Percentiles rank a stretch among this genome's conserved stretches.
These are phyloP conservation scores for Turnera subulata DNA, from an alignment of 345 rosid species.

Conservation along the genomic window DNA sequence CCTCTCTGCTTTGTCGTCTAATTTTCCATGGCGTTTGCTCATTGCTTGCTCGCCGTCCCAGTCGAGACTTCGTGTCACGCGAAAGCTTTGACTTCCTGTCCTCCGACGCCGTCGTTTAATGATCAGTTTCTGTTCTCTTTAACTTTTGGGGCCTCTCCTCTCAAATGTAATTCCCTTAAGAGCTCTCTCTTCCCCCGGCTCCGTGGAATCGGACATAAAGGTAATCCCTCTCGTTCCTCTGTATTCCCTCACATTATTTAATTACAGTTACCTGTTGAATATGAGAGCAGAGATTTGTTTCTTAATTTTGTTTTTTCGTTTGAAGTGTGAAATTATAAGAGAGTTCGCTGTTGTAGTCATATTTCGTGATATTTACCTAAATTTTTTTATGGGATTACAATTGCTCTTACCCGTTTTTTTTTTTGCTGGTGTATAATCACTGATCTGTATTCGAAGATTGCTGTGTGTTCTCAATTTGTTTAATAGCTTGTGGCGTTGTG, in stretches of 20 bases:
- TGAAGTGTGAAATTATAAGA: too few relatives aligned
- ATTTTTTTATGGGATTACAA: too few relatives aligned
- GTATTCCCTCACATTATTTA: background rate
- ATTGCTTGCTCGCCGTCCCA: conserved; percentile 48
- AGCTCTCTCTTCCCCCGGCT: conserved; percentile 28
- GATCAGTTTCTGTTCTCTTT: conserved; percentile 14
- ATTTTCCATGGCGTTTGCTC: conserved; percentile 57
- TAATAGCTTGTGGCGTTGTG: conserved; percentile 2
- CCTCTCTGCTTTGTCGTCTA: background rate
- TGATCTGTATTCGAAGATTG: too few relatives aligned
- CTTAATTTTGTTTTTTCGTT: too few relatives aligned
- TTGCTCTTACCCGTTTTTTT: too few relatives aligned
- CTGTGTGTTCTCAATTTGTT: background rate
- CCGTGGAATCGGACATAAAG: conserved; percentile 30
- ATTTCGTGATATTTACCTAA: too few relatives aligned
- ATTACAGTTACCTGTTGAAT: background rate
- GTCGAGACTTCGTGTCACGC: conserved; percentile 25
- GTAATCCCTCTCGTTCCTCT: conserved; percentile 17
- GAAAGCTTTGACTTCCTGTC: conserved; percentile 16
- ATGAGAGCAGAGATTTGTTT: too few relatives aligned
- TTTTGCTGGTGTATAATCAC: too few relatives aligned
- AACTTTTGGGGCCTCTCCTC: conserved; percentile 23
- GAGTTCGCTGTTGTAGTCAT: too few relatives aligned
- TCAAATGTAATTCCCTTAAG: conserved; percentile 29
- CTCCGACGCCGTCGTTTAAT: conserved; percentile 15